Base-by-base conservation (phyloP, 805 yeast genomes). In the Myxozyma neglecta region DNA sequence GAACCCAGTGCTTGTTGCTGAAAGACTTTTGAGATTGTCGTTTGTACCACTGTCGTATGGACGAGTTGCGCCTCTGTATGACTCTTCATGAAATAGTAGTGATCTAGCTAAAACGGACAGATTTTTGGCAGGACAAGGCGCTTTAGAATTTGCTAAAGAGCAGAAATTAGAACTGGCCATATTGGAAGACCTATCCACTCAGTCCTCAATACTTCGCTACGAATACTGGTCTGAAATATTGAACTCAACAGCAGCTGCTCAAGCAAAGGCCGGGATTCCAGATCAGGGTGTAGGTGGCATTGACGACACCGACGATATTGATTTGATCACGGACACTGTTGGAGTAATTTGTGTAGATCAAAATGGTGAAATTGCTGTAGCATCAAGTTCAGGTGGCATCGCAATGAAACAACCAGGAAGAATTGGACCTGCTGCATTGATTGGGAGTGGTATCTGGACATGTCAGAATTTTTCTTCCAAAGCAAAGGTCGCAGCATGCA, bases 301-400 rank as follows among this genome's bases (percentile, higher is more conserved):
- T 49, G 32, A 20, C 35, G 43, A 36, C 3, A 39, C 37, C 32
- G 60, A 48, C 11, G 65, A 50, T 16, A 54, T 16, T 18, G 59
- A 52, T 39, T 7, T 40, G 14, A 43, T 72, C 24, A 60, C 65
- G 1, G 81, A 78, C 56, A 79, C 81, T 0, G 73, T 78, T 2
- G 80, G 81, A 0, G 74, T 76, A 7, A 72, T 78, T 9, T 73
- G 75, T 39, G 58, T 72, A 0, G 75, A 70, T 48, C 34, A 10
- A 0, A 18, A 32, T 1, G 72, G 71, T 1, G 56, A 60, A 7
- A 37, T 73, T 4, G 69, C 73, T 9, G 76, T 72, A 1, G 74
- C 72, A 6, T 67, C 78, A 2, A 72, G 77, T 63, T 77, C 80
- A 0, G 81, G 81, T 1, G 81, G 81, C 0, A 67, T 73, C 0